Percentiles rank a stretch among this genome's conserved stretches.
phyloP scores from a whole-genome alignment of 2,329 filamentous ascomycete genomes.

The Microascus cirrosus region DNA sequence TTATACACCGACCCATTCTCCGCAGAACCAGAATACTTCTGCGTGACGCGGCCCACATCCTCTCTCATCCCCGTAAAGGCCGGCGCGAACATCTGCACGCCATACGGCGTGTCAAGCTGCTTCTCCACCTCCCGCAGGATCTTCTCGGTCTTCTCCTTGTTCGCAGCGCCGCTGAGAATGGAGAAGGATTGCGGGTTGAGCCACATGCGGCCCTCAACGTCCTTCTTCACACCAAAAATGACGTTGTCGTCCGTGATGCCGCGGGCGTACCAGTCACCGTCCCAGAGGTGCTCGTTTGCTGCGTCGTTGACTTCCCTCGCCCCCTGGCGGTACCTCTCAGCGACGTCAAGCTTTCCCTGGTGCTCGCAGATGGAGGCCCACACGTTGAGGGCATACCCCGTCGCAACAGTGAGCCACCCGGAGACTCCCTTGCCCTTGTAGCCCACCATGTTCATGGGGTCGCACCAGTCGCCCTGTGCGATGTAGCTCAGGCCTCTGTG shows the following conservation, averaged over 20 bases:
- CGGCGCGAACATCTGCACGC: conserved; percentile 43
- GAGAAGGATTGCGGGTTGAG: conserved; percentile 46
- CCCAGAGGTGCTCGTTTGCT: conserved; percentile 41
- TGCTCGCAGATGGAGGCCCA: conserved; percentile 42
- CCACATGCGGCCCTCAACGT: conserved; percentile 45
- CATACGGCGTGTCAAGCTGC: conserved; percentile 41
- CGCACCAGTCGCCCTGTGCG: conserved; percentile 49
- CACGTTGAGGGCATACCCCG: conserved; percentile 37
- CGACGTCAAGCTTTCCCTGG: conserved; percentile 24
- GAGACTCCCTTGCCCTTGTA: conserved; percentile 46
- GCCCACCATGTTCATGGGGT: conserved; percentile 53
- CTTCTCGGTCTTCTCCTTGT: conserved; percentile 24
- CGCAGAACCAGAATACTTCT: conserved; percentile 45
- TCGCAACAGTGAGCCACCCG: conserved; percentile 46
- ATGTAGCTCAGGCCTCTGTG: conserved; percentile 43
- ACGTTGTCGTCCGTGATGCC: conserved; percentile 46
- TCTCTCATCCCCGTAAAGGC: conserved; percentile 44
- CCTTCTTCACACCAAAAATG: conserved; percentile 36
- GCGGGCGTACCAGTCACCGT: conserved; percentile 44
- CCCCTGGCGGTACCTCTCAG: conserved; percentile 29
- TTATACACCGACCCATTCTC: conserved; percentile 49
- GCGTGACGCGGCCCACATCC: conserved; percentile 45
- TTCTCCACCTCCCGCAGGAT: conserved; percentile 37
- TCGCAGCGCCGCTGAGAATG: conserved; percentile 41
- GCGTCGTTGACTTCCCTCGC: conserved; percentile 35